phyloP scores from a whole-genome alignment of 306 rosid species.

The Dicorynia guianensis region DNA sequence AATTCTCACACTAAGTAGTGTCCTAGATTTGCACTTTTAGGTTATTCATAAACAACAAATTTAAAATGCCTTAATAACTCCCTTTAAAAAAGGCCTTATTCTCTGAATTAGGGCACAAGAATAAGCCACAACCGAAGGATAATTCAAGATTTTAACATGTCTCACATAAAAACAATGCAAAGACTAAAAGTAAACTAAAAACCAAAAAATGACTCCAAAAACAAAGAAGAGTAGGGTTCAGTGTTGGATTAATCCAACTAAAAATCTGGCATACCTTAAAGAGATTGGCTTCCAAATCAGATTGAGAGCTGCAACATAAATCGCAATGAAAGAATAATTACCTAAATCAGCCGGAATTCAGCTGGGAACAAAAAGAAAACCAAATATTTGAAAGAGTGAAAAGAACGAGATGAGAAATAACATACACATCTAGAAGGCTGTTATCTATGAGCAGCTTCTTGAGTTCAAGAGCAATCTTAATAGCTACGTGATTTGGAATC shows the following conservation, averaged over 20 bases:
- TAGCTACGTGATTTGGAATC: constrained; percentile 96
- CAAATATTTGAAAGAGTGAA: neutral
- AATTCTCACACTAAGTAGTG: neutral
- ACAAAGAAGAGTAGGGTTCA: neutral
- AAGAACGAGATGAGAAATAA: constrained; percentile 27
- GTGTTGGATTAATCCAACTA: constrained; percentile 12
- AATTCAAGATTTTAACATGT: neutral
- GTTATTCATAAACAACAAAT: neutral
- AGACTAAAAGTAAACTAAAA: constrained; percentile 14
- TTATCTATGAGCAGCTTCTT: constrained; percentile 96
- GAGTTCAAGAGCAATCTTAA: constrained; percentile 87
- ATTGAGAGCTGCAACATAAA: constrained; percentile 74
- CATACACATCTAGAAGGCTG: constrained; percentile 96
- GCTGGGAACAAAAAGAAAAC: neutral
- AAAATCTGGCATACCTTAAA: constrained; percentile 71
- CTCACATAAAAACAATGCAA: neutral
- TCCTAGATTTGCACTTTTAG: neutral
- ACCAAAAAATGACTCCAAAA: constrained; percentile 10
- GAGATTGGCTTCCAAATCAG: constrained; percentile 87
- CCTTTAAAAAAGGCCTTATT: neutral
- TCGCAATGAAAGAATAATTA: constrained; percentile 18
- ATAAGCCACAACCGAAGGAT: constrained; percentile 6
- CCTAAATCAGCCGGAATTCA: constrained; percentile 12
- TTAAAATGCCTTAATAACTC: neutral
- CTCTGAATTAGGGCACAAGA: constrained; percentile 22